A percentile compares a stretch with the other conserved stretches of the same genome.
Conservation (phyloP, 768 basidiomycete species). For the Dentipellis fragilis region DNA sequence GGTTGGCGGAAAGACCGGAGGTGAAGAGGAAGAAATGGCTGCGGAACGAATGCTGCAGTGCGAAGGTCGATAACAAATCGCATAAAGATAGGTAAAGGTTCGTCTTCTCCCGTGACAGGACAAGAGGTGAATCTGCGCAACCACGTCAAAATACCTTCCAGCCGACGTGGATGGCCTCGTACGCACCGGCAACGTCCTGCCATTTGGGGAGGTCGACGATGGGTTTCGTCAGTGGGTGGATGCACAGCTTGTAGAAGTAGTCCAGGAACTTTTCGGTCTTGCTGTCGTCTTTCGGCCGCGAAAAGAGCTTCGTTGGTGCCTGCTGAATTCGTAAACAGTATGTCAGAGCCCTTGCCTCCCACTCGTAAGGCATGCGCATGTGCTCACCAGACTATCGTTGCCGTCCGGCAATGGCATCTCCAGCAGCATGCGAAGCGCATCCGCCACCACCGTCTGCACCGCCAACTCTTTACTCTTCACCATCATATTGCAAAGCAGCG, state of each 20-base stretch:
- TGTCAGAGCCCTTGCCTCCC: not conserved
- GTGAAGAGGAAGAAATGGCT: constrained; percentile 87
- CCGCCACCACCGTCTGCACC: constrained; percentile 84
- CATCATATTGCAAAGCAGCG: constrained; percentile 68
- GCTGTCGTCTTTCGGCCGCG: constrained; percentile 70
- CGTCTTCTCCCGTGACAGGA: constrained; percentile 61
- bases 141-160: constrained; percentile 2
- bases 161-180: constrained; percentile 14
- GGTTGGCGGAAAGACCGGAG: constrained; percentile 58
- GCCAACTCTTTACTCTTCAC: constrained; percentile 75
- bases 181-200: constrained; percentile 37
- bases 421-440: constrained; percentile 74
- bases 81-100: constrained; percentile 84
- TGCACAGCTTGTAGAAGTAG: constrained; percentile 84
- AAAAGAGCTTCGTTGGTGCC: constrained; percentile 30
- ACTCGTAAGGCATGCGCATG: not conserved
- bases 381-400: constrained; percentile 13
- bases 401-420: constrained; percentile 48
- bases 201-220: constrained; percentile 65
- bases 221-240: constrained; percentile 73
- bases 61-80: constrained; percentile 84
- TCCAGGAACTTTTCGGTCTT: constrained; percentile 84
- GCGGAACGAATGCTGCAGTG: constrained; percentile 83
- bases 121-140: constrained; percentile 37
- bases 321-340: not conserved